phyloP scores from a whole-genome alignment of 768 basidiomycete species.

The Fomitopsis serialis region DNA sequence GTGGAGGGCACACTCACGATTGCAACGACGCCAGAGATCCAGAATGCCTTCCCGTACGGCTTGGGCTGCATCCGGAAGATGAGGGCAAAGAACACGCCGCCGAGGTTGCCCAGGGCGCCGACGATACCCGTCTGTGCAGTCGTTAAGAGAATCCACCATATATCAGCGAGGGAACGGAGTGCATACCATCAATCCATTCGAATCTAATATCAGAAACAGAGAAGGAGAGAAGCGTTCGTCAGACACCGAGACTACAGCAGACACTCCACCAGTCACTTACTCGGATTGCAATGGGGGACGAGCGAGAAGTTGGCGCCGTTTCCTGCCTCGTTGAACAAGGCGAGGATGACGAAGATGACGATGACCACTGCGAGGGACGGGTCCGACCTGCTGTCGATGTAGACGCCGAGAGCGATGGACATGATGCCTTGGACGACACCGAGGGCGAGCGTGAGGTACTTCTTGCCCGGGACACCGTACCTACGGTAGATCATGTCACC shows the following conservation, averaged over 20 bases:
- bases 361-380: conserved; percentile 29
- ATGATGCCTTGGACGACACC: conserved; percentile 41
- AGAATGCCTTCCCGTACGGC: conserved; percentile 37
- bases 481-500: conserved; percentile 40
- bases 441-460: conserved; percentile 37
- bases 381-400: conserved; percentile 23
- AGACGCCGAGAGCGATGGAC: conserved; percentile 42
- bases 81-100: conserved; percentile 44
- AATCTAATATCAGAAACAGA: conserved; percentile 15
- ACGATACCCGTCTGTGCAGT: conserved; percentile 29
- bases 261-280: conserved; percentile 16
- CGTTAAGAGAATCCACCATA: background rate
- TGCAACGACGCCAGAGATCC: conserved; percentile 40
- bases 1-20: conserved; percentile 20
- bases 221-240: background rate
- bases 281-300: conserved; percentile 44
- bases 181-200: conserved; percentile 32
- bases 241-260: background rate
- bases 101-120: conserved; percentile 34
- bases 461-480: conserved; percentile 42
- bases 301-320: conserved; percentile 50
- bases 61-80: conserved; percentile 41
- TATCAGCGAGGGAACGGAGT: background rate
- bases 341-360: conserved; percentile 34
- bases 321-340: conserved; percentile 33